Evolutionary conservation across 441 rosid genomes (phyloP).

Genomic region (Theobroma grandiflorum): DNA sequence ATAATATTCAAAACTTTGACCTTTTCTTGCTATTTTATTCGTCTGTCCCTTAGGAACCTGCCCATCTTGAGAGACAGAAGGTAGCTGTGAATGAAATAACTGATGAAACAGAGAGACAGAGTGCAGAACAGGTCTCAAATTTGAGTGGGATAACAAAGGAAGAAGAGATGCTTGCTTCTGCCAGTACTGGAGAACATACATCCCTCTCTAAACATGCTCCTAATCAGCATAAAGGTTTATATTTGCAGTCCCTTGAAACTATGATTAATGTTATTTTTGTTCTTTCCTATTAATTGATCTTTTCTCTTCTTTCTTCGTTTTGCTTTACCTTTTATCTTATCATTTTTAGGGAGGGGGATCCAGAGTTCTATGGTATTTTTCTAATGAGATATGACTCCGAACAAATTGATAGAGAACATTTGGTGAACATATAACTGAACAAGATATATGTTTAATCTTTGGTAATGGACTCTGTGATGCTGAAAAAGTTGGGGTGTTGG

Average conservation of each 20-base stretch:
- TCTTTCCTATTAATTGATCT: neutral
- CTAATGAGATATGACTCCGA: neutral
- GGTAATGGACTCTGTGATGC: slow-evolving; percentile 4
- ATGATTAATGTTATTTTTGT: neutral
- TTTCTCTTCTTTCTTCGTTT: slow-evolving; percentile 11
- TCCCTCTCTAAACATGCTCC: slow-evolving; percentile 24
- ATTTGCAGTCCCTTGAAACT: neutral
- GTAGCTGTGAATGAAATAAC: slow-evolving; percentile 20
- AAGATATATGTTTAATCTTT: neutral
- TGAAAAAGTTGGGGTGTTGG: neutral
- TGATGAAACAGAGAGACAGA: slow-evolving; percentile 25
- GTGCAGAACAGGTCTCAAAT: slow-evolving; percentile 35
- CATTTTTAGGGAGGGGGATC: neutral
- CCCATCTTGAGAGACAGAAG: slow-evolving; percentile 45
- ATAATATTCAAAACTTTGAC: slow-evolving; percentile 1
- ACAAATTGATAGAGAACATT: neutral
- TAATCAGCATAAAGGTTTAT: slow-evolving; percentile 31
- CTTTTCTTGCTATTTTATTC: slow-evolving; percentile 13
- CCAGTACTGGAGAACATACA: slow-evolving; percentile 31
- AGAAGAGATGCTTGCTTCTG: slow-evolving; percentile 35
- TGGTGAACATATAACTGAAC: neutral
- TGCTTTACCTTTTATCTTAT: neutral
- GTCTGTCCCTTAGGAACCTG: slow-evolving; percentile 38
- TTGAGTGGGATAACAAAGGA: slow-evolving; percentile 30
- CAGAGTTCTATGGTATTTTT: slow-evolving; percentile 10